Percentiles rank a stretch among this genome's conserved stretches.
These are phyloP conservation scores for Suhomyces panamericanus DNA, from an alignment of 1,139 yeast genomes.

Conservation along the genomic window DNA sequence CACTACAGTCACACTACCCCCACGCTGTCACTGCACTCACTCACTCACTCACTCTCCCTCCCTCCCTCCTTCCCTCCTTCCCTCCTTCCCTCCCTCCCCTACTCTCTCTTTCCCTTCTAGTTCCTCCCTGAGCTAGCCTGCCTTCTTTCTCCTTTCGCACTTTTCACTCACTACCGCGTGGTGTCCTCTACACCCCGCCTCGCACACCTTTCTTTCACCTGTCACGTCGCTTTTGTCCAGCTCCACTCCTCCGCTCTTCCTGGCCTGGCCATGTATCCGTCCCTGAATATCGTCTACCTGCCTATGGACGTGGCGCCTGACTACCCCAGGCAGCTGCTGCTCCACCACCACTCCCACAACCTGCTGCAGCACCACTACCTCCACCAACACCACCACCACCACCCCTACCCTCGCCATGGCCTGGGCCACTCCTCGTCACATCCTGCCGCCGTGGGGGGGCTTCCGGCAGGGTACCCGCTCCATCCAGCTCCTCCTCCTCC, in stretches of 20 bases:
- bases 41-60: too few relatives aligned
- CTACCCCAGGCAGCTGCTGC: slow-evolving; percentile 4
- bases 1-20: too few relatives aligned
- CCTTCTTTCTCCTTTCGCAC: background rate
- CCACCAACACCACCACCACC: slow-evolving; percentile 5
- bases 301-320: slow-evolving; percentile 11
- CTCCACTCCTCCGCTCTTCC: background rate
- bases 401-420: background rate
- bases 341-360: background rate
- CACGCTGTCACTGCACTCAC: too few relatives aligned
- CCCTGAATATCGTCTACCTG: slow-evolving; percentile 9
- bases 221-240: background rate
- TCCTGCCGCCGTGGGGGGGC: background rate
- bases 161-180: background rate
- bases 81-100: background rate
- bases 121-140: too few relatives aligned
- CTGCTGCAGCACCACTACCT: slow-evolving; percentile 1
- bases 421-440: background rate
- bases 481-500: background rate
- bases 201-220: background rate
- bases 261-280: slow-evolving; percentile 8
- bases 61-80: too few relatives aligned
- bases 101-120: background rate
- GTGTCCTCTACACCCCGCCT: slow-evolving; percentile 4
- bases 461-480: background rate